These are phyloP conservation scores for Pseudocercospora eumusae DNA, from an alignment of 2,329 filamentous ascomycete species.

Conservation along the genomic window DNA sequence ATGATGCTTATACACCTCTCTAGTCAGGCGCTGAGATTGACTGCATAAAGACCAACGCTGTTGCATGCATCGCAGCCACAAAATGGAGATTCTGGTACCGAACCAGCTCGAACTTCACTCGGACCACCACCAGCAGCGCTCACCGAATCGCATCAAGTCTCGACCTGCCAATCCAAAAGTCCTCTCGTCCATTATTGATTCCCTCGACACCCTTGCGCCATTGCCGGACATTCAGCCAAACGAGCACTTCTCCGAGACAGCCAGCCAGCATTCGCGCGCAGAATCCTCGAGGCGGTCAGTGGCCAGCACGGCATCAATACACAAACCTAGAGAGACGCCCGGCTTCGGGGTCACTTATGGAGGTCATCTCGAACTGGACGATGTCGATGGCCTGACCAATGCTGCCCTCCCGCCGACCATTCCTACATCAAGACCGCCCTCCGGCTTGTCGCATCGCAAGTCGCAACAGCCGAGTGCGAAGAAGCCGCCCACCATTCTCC, in stretches of 20 bases:
- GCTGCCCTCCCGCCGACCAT: constrained; percentile 35
- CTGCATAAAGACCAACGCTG: background rate
- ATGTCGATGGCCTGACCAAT: constrained; percentile 30
- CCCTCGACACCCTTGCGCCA: constrained; percentile 48
- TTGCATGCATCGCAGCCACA: background rate
- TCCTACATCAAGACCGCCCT: constrained; percentile 78
- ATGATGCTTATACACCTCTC: background rate
- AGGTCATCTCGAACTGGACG: constrained; percentile 41
- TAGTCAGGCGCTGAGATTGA: background rate
- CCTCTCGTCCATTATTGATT: constrained; percentile 65
- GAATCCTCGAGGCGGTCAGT: constrained; percentile 30
- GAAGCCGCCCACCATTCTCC: constrained; percentile 14
- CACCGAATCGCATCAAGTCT: constrained; percentile 39
- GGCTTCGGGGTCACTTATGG: constrained; percentile 74
- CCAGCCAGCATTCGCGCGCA: constrained; percentile 27
- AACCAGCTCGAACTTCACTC: constrained; percentile 9
- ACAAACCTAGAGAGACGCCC: constrained; percentile 23
- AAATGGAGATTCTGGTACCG: constrained; percentile 6
- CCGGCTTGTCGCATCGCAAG: constrained; percentile 70
- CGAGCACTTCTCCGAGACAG: constrained; percentile 28
- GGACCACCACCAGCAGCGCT: constrained; percentile 9
- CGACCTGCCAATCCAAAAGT: constrained; percentile 65
- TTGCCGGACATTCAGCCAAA: constrained; percentile 25
- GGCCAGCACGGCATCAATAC: constrained; percentile 29
- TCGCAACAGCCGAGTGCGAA: constrained; percentile 37